Percentiles rank a stretch among this genome's conserved stretches.
phyloP scores from a whole-genome alignment of 208 protist species.

The Endotrypanum monterogeii region DNA sequence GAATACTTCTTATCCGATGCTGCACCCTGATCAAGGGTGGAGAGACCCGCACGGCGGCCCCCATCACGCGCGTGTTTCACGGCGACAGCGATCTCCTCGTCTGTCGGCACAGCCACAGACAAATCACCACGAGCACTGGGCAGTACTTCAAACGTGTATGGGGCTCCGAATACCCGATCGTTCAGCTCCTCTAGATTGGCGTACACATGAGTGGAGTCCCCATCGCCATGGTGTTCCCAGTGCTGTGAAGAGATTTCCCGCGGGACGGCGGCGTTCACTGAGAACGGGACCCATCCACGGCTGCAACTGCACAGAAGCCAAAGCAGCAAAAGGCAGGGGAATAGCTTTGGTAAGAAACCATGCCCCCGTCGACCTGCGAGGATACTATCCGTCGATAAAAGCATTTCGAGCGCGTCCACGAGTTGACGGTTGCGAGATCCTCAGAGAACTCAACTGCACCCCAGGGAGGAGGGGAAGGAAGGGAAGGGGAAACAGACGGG shows the following conservation, averaged over 20 bases:
- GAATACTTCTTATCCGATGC: not conserved
- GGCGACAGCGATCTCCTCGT: constrained; percentile 8
- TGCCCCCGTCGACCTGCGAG: not conserved
- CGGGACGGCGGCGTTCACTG: not conserved
- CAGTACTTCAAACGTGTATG: constrained; percentile 12
- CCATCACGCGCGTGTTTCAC: constrained; percentile 9
- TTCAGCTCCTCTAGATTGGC: constrained; percentile 24
- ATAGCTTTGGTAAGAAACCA: not conserved
- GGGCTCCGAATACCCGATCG: not conserved
- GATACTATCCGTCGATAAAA: not conserved
- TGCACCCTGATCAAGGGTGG: not conserved
- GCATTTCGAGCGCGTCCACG: not conserved
- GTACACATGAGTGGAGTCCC: constrained; percentile 7
- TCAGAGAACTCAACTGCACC: not conserved
- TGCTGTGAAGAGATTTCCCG: not conserved
- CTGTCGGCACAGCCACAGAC: not conserved
- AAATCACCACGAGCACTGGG: not conserved
- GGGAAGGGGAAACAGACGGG: not conserved
- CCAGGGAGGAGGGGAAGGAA: not conserved
- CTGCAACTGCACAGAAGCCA: not conserved
- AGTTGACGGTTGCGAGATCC: constrained; percentile 8
- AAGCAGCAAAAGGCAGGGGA: not conserved
- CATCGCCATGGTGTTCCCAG: not conserved
- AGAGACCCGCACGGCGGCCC: not conserved
- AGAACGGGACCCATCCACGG: not conserved